Base-by-base conservation (phyloP, 495 filamentous ascomycete genomes). In the Neurospora sp. region DNA sequence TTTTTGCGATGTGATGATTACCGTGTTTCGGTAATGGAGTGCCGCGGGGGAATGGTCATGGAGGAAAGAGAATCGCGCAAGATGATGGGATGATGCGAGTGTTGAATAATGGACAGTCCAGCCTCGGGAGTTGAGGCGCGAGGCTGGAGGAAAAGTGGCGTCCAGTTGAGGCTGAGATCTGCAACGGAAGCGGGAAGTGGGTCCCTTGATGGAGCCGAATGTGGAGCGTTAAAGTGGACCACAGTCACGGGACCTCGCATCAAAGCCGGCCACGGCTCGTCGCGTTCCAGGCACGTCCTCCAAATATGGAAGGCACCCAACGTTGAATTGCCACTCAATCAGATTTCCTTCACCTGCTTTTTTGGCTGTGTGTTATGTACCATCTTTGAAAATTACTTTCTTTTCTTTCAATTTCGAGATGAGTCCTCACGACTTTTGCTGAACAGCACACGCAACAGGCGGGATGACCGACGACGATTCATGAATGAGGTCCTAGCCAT, bases 1-100 rank as follows among this genome's bases (percentile, higher is more conserved):
- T 99, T 37, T 69, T 76, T 43, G 71, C 45, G 54, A 39, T 34
- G 6, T 4, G 5, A 62, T 8, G 11, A 5, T 31, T 62, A 28
- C 54, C 54, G 24, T 24, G 21, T 59, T 15, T 31, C 2, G 24
- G 10, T 71, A 31, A 34, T 31, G 34, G n/a, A 69, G 24, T 28
- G 9, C 28, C 42, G 39, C 31, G 21, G 15, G 4, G 21, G 5
- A 48, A 71, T 13, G 31, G 19, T 39, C 34, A n/a, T 39, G 69
- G 19, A 28, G 8, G 8, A 28, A 38, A 45, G 69, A 43, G 31
- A 66, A 66, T 34, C 7, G 28, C 54, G 54, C 34, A 66, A 34
- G 54, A 66, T 31, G 54, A 62, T 17, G 54, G 21, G 5, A 66
- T 31, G 54, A 62, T 66, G 28, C 28, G 28, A 66, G 34, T 66